A percentile compares a stretch with the other conserved stretches of the same genome.
phyloP scores from a whole-genome alignment of 768 basidiomycete genomes.

The Trametes elegans region DNA sequence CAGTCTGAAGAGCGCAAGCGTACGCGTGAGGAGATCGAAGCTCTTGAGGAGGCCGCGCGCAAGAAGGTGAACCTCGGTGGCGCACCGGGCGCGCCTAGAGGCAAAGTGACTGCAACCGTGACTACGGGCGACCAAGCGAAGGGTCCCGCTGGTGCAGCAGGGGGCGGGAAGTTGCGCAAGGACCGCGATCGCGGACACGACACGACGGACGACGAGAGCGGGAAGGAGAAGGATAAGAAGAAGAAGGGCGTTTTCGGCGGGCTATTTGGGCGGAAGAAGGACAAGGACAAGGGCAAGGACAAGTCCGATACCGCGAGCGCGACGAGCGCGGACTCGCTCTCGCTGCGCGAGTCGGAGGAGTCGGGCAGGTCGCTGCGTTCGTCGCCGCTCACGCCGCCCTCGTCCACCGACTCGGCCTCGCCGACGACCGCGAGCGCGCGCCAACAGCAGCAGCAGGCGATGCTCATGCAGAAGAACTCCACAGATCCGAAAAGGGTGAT shows the following conservation, averaged over 20 bases:
- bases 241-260: conserved; percentile 72
- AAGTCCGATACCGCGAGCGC: conserved; percentile 52
- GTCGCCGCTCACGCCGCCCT: conserved; percentile 22
- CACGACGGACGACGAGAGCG: conserved; percentile 40
- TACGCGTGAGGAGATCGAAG: conserved; percentile 47
- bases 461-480: conserved; percentile 46
- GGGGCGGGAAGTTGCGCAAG: conserved; percentile 42
- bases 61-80: conserved; percentile 42
- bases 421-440: conserved; percentile 52
- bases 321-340: conserved; percentile 41
- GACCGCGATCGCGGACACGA: conserved; percentile 36
- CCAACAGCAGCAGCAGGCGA: conserved; percentile 54
- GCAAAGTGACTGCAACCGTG: conserved; percentile 12
- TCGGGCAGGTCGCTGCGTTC: conserved; percentile 47
- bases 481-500: conserved; percentile 6
- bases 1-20: conserved; percentile 56
- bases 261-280: conserved; percentile 75
- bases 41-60: conserved; percentile 43
- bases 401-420: conserved; percentile 36
- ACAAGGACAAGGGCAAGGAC: conserved; percentile 62
- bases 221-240: conserved; percentile 51
- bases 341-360: conserved; percentile 56
- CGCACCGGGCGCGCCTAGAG: conserved; percentile 3
- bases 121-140: conserved; percentile 1
- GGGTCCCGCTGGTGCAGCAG: conserved; percentile 16